Evolutionary conservation across 495 filamentous ascomycete genomes (phyloP), one percentile per base, ranked within the genome.

Genomic region (Sporormia fimetaria): DNA sequence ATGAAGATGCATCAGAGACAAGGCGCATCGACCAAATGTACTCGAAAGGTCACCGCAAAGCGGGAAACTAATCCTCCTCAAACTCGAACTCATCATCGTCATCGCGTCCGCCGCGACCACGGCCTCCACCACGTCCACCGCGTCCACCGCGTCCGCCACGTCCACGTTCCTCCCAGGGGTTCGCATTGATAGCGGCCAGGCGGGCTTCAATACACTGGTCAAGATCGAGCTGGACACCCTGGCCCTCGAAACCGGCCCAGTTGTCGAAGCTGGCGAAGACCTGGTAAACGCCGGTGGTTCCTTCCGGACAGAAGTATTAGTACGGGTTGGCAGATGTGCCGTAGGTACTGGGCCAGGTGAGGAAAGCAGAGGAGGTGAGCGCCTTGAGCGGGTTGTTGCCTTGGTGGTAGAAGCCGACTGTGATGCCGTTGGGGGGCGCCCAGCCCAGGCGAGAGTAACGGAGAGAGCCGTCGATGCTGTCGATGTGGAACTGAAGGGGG

Each of bases 401-500:
- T 1, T 21, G 26, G 21, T 44, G 47, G 33, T 22, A 50, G 28
- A 50, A 50, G 11, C 35, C 21, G 4, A 36, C 18, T 5, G 33
- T 15, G 20, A 44, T 34, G 11, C 37, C 40, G n/a, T 40, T 44
- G 16, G 32, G 40, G 6, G 47, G 47, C n/a, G 44, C 27, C 34
- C 40, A 36, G 2, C 40, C 40, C 1, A 36, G 28, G n/a, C 25
- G 34, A 28, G 27, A 39, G 34, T 44, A 50, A 16, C 33, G 17
- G 21, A 50, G 30, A 22, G 26, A 26, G 3, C 40, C 40, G 12
- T 20, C 40, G 14, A 28, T 17, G 0, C 11, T 2, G 21, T 50
- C 27, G n/a, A 50, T 21, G 15, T 50, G 44, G 17, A 49, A 21
- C 34, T 50, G 40, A 3, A 43, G 29, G 6, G 40, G 47, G 11